These are phyloP conservation scores for Colletotrichum sojae DNA, from an alignment of 2,329 filamentous ascomycete species.

Conservation along the genomic window DNA sequence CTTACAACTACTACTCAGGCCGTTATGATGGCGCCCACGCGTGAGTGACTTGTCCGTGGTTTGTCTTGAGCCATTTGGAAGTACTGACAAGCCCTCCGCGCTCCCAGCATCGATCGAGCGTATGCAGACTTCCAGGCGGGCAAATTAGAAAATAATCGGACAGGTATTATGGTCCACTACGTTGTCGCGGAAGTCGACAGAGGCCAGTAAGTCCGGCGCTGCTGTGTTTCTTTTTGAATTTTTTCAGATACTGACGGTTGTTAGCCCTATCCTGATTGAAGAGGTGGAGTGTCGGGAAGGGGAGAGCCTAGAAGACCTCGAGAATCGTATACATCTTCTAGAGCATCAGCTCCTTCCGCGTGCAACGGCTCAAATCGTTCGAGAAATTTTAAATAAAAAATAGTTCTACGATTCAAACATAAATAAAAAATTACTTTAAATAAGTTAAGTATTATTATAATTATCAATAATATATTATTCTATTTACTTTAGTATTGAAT, in stretches of 20 bases:
- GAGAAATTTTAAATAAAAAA: slow-evolving; percentile 51
- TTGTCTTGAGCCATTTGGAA: too few relatives aligned
- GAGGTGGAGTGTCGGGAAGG: slow-evolving; percentile 77
- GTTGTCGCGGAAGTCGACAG: slow-evolving; percentile 86
- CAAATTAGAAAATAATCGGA: slow-evolving; percentile 76
- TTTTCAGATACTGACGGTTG: background rate
- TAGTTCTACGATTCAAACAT: too few relatives aligned
- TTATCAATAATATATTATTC: too few relatives aligned
- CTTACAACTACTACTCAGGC: slow-evolving; percentile 58
- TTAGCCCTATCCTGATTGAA: slow-evolving; percentile 51
- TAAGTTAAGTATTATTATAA: too few relatives aligned
- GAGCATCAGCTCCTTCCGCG: too few relatives aligned
- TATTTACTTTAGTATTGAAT: too few relatives aligned
- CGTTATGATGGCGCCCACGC: slow-evolving; percentile 83
- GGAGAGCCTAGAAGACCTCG: slow-evolving; percentile 68
- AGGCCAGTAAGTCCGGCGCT: slow-evolving; percentile 67
- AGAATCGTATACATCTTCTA: slow-evolving; percentile 80
- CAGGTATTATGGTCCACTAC: slow-evolving; percentile 92
- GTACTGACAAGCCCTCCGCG: too few relatives aligned
- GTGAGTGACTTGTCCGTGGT: background rate
- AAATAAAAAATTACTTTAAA: too few relatives aligned
- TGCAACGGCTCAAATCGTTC: slow-evolving; percentile 70
- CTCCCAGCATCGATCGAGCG: slow-evolving; percentile 75
- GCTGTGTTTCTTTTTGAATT: background rate
- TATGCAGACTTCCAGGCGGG: slow-evolving; percentile 78